These are phyloP conservation scores for Polytrichum formosum DNA, from an alignment of 225 moss, liverwort and hornwort genomes.

Conservation along the genomic window DNA sequence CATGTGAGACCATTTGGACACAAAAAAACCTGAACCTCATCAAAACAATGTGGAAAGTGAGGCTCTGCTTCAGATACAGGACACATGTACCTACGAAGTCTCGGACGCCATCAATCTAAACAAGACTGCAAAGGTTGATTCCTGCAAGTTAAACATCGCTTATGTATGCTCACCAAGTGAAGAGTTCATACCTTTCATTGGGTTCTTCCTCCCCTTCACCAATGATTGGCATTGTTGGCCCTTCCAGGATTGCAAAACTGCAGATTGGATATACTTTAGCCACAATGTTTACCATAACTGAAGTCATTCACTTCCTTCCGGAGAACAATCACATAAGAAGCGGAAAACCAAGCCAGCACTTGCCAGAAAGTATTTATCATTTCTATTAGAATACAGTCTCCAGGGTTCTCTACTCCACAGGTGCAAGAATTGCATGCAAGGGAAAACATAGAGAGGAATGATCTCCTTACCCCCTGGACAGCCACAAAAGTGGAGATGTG, in stretches of 20 bases:
- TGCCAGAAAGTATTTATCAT: too few species aligned
- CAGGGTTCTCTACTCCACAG: background rate
- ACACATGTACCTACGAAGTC: background rate
- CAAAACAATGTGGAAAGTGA: too few species aligned
- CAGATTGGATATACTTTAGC: constrained; percentile 1
- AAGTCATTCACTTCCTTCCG: too few species aligned
- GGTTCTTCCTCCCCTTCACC: constrained; percentile 98
- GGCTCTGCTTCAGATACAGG: background rate
- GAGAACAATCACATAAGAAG: too few species aligned
- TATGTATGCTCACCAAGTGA: constrained; percentile 3
- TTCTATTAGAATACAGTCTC: too few species aligned
- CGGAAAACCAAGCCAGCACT: too few species aligned
- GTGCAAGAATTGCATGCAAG: background rate
- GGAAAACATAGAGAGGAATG: background rate
- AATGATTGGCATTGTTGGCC: constrained; percentile 97
- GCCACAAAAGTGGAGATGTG: constrained; percentile 84
- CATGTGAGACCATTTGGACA: too few species aligned
- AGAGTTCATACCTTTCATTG: constrained; percentile 71
- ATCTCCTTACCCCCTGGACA: constrained; percentile 74
- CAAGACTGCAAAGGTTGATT: too few species aligned
- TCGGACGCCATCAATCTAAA: constrained; percentile 1
- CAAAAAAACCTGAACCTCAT: too few species aligned
- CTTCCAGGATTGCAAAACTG: constrained; percentile 96
- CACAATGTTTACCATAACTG: too few species aligned
- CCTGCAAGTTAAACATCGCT: background rate